Percentiles rank a stretch among this genome's conserved stretches.
Evolutionary conservation across 139 green algal genomes (phyloP).

Genomic region (Chlorokybus atmophyticus): DNA sequence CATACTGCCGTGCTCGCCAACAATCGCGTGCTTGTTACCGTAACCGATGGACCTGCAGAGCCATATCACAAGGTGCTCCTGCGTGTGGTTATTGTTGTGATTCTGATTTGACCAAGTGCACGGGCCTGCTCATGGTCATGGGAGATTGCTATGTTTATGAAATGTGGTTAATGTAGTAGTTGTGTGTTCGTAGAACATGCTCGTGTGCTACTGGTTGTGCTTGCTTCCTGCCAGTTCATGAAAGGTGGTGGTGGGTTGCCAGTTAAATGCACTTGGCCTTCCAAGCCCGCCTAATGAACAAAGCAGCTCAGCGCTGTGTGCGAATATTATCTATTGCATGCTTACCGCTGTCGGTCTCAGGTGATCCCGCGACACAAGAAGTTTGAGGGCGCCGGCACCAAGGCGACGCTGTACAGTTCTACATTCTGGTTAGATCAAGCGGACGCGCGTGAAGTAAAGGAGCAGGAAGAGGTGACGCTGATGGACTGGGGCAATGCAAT

Average conservation of each 20-base stretch:
- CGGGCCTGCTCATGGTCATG: too few relatives aligned
- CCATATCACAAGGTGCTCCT: slow-evolving; percentile 8
- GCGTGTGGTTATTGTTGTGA: neutral
- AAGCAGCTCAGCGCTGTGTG: too few relatives aligned
- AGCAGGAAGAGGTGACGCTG: slow-evolving; percentile 87
- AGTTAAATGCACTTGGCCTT: too few relatives aligned
- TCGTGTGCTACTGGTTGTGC: too few relatives aligned
- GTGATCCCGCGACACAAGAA: slow-evolving; percentile 84
- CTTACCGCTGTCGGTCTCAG: too few relatives aligned
- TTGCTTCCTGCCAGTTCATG: too few relatives aligned
- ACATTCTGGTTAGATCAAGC: slow-evolving; percentile 66
- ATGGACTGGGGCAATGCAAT: slow-evolving; percentile 98
- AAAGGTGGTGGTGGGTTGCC: too few relatives aligned
- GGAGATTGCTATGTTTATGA: slow-evolving; percentile 13
- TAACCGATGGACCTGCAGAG: slow-evolving; percentile 44
- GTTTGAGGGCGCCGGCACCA: slow-evolving; percentile 58
- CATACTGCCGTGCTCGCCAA: slow-evolving; percentile 68
- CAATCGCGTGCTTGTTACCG: slow-evolving; percentile 38
- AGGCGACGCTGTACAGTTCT: slow-evolving; percentile 41
- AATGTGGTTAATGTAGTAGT: neutral
- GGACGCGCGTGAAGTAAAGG: slow-evolving; percentile 58
- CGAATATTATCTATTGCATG: too few relatives aligned
- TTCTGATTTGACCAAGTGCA: too few relatives aligned
- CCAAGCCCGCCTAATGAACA: too few relatives aligned
- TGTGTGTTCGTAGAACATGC: too few relatives aligned